A percentile compares a stretch with the other conserved stretches of the same genome.
phyloP scores from a whole-genome alignment of 306 rosid species.

The Nissolia schottii region DNA sequence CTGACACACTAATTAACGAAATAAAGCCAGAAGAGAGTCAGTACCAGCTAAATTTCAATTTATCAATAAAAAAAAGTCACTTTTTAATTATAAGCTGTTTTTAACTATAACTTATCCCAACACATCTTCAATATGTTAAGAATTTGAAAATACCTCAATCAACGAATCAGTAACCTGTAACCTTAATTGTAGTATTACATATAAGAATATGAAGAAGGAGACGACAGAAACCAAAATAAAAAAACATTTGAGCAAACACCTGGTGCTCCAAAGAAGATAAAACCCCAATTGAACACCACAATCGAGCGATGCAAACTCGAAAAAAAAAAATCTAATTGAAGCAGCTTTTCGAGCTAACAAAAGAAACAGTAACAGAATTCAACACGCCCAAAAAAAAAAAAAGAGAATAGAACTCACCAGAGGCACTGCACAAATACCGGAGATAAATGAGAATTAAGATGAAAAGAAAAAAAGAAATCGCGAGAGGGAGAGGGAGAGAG shows the following conservation, averaged over 20 bases:
- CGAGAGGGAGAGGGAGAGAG: neutral
- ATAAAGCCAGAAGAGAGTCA: neutral
- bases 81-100: no score
- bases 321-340: slow-evolving; percentile 22
- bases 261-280: neutral
- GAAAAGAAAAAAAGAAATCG: neutral
- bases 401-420: slow-evolving; percentile 15
- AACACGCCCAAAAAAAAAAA: neutral
- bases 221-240: neutral
- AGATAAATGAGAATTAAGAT: neutral
- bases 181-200: neutral
- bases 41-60: neutral
- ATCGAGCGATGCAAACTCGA: neutral
- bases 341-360: slow-evolving; percentile 7
- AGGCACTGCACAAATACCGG: neutral
- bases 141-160: neutral
- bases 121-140: no score
- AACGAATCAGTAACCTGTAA: slow-evolving; percentile 13
- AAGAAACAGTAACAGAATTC: slow-evolving; percentile 6
- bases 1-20: neutral
- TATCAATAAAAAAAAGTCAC: no score
- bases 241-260: neutral
- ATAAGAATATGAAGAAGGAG: neutral
- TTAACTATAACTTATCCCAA: no score
- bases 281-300: neutral